Percentiles rank a stretch among this genome's conserved stretches.
phyloP scores from a whole-genome alignment of 169 alveolate species.

The Eimeria falciformis region DNA sequence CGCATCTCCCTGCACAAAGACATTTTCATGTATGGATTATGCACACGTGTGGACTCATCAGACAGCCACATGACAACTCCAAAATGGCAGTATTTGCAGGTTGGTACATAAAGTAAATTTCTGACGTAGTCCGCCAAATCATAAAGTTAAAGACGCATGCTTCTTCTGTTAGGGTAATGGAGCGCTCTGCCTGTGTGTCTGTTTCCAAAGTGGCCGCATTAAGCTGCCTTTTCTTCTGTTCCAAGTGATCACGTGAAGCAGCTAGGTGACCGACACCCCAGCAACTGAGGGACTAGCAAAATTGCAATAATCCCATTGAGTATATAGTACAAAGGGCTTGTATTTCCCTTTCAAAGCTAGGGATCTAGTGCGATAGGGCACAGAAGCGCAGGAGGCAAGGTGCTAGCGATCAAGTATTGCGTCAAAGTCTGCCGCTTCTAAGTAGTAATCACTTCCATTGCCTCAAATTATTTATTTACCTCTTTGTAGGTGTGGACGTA shows the following conservation, averaged over 20 bases:
- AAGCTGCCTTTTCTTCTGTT: too few relatives aligned
- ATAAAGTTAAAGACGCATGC: neutral
- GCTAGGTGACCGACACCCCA: too few relatives aligned
- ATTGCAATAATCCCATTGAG: too few relatives aligned
- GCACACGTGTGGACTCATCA: neutral
- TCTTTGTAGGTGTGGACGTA: constrained; percentile 67
- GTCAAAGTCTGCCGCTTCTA: neutral
- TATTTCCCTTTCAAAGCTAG: too few relatives aligned
- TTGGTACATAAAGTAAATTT: neutral
- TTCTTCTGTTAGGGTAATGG: too few relatives aligned
- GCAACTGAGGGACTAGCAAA: too few relatives aligned
- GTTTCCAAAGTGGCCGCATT: too few relatives aligned
- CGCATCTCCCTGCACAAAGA: constrained; percentile 79
- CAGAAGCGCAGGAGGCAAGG: too few relatives aligned
- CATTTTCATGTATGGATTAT: neutral
- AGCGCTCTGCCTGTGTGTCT: too few relatives aligned
- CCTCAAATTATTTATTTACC: neutral
- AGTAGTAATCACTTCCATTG: neutral
- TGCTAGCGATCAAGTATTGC: neutral
- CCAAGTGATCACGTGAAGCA: too few relatives aligned
- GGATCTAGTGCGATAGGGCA: too few relatives aligned
- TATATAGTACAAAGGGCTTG: too few relatives aligned
- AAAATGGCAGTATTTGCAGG: neutral
- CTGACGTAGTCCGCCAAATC: neutral
- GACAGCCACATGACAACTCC: neutral